phyloP scores from a whole-genome alignment of 768 basidiomycete species.

The Steccherinum ochraceum region DNA sequence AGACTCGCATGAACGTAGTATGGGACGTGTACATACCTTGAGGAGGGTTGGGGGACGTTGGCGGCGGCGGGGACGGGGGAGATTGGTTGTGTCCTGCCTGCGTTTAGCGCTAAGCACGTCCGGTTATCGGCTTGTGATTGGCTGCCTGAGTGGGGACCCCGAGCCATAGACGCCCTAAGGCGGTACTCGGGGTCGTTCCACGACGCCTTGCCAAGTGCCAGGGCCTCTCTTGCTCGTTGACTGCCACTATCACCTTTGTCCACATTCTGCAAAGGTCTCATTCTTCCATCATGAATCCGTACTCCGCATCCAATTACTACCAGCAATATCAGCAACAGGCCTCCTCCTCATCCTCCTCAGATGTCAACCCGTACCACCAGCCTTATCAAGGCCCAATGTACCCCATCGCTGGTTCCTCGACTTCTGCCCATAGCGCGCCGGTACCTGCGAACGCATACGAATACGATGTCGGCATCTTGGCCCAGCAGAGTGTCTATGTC shows the following conservation, averaged over 20 bases:
- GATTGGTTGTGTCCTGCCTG: not conserved
- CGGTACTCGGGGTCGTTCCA: not conserved
- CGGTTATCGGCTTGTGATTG: not conserved
- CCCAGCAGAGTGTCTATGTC: slow-evolving; percentile 89
- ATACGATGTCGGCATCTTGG: slow-evolving; percentile 86
- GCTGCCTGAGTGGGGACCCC: not conserved
- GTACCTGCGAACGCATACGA: slow-evolving; percentile 89
- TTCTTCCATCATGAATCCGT: slow-evolving; percentile 18
- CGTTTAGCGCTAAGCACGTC: not conserved
- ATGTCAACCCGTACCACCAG: slow-evolving; percentile 78
- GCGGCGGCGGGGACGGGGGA: slow-evolving; percentile 13
- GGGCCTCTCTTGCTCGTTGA: slow-evolving; percentile 2
- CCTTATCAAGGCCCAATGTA: slow-evolving; percentile 73
- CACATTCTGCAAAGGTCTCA: not conserved
- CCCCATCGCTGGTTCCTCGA: slow-evolving; percentile 55
- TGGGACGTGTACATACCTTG: slow-evolving; percentile 33
- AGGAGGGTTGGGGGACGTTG: slow-evolving; percentile 25
- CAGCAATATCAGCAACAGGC: slow-evolving; percentile 42
- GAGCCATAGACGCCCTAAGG: not conserved
- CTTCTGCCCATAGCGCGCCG: slow-evolving; percentile 64
- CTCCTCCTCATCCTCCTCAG: slow-evolving; percentile 23
- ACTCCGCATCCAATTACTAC: slow-evolving; percentile 31
- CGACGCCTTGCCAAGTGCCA: not conserved
- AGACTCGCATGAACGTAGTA: no score
- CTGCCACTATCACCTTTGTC: slow-evolving; percentile 5